Evolutionary conservation across 441 rosid genomes (phyloP), one percentile per base, ranked within the genome.

Genomic region (Bocquillonia castaneifolia): DNA sequence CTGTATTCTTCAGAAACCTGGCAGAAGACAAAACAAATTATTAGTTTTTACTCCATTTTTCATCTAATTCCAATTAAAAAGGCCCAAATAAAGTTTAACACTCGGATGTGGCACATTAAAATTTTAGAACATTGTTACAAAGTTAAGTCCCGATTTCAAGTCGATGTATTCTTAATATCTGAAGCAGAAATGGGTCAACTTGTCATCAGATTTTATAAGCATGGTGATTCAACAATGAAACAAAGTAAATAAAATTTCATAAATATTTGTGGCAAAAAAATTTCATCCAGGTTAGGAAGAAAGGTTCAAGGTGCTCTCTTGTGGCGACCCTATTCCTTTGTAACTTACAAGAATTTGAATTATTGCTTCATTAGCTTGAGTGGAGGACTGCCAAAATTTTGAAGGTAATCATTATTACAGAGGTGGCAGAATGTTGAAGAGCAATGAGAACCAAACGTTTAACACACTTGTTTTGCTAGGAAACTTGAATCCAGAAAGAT

Each of bases 1-100:
- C 77, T 84, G 79, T 88, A 93, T 79, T 91, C 97, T 74, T 91
- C 96, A 64, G 94, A 89, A 73, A 93, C 96, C 97, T 93, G 89
- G 75, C 74, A 77, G 32, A 68, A 44, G 65, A 67, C 68, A 69
- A 48, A 42, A 55, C 54, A 39, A 61, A 63, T 48, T 56, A 73
- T 40, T 32, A 74, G 70, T 70, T 55, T 63, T 7, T 37, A 32
- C 51, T 42, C 34, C 26, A 29, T 23, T 76, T 47, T 67, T 61
- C 47, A 57, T 45, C 65, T 69, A 58, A 64, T 20, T 57, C 9
- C 13, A 56, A 48, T 45, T 55, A 48, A 50, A n/a, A 25, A 42
- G 29, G 17, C 17, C 51, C 28, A 26, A 25, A 48, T 18, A 57
- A 36, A 61, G 25, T 10, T 25, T 9, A 5, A 28, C 15, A 54